Percentiles rank a stretch among this genome's conserved stretches.
phyloP scores from a whole-genome alignment of 2,329 filamentous ascomycete genomes.

The Malbranchea zuffiana region DNA sequence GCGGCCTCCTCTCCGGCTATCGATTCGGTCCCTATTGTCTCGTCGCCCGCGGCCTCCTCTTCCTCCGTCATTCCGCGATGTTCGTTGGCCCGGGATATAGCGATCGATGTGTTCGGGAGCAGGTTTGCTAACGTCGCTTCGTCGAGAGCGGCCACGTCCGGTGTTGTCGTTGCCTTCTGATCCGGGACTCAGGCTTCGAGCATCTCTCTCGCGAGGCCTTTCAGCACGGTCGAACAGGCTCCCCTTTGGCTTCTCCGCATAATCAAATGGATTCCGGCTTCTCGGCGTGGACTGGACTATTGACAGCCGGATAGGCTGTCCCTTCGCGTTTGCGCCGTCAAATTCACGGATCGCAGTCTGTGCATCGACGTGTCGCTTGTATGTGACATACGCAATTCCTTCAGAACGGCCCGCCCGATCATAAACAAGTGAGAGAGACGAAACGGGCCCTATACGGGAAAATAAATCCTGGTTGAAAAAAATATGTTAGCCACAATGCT shows the following conservation, averaged over 20 bases:
- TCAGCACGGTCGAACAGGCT: slow-evolving; percentile 58
- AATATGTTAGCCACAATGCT: neutral
- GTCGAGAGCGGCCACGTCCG: slow-evolving; percentile 32
- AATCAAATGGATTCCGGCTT: slow-evolving; percentile 40
- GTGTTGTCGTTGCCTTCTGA: slow-evolving; percentile 28
- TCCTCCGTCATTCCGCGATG: slow-evolving; percentile 40
- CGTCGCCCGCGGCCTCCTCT: slow-evolving; percentile 38
- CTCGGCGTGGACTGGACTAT: slow-evolving; percentile 44
- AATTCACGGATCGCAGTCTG: slow-evolving; percentile 65
- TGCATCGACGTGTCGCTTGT: slow-evolving; percentile 60
- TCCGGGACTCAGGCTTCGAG: slow-evolving; percentile 34
- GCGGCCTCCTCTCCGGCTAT: slow-evolving; percentile 25
- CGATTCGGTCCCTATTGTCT: slow-evolving; percentile 27
- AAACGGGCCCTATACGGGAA: slow-evolving; percentile 60
- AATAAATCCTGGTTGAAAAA: slow-evolving; percentile 58
- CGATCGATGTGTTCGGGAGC: slow-evolving; percentile 62
- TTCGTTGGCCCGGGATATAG: slow-evolving; percentile 56
- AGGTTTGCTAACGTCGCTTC: slow-evolving; percentile 46
- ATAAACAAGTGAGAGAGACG: slow-evolving; percentile 61
- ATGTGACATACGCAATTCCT: slow-evolving; percentile 74
- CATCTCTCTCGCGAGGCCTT: slow-evolving; percentile 30
- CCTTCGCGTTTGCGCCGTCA: slow-evolving; percentile 82
- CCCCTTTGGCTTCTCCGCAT: slow-evolving; percentile 40
- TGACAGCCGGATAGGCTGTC: slow-evolving; percentile 67
- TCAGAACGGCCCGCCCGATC: slow-evolving; percentile 83